Base-by-base conservation (phyloP, 495 filamentous ascomycete genomes). In the Hypoxylon lienhwacheense region DNA sequence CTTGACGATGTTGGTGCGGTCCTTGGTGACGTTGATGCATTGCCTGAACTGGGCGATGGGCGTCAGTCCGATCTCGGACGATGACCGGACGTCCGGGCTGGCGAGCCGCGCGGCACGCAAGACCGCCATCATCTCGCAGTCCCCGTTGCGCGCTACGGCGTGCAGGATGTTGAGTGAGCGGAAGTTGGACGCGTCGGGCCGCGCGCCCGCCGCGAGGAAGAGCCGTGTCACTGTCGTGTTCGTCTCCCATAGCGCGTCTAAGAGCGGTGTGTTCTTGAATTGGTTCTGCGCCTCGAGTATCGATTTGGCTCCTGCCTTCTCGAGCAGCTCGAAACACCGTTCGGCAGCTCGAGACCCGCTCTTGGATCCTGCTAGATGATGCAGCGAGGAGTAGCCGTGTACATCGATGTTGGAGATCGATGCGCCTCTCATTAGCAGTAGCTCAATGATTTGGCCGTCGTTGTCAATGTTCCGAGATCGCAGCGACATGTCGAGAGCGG, bases 241-340 rank as follows among this genome's bases (percentile, higher is more conserved):
- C 6, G 14, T 7, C 25, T 46, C 42, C 42, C 42, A 46, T 4
- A 46, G 7, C 26, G 42, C 42, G 5, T 46, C 14, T 5, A 46
- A 26, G 1, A 46, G 25, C 25, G 42, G 42, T 1, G 42, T 46
- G 25, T 46, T 46, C 8, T 14, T 26, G 26, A 46, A 46, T 1
- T 46, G 42, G 31, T 46, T 46, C 4, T 14, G 25, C 2, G 25
- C n/a, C 5, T 46, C 42, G 15, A 46, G 4, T 26, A 46, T 14
- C 5, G 42, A 15, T 26, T 14, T n/a, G 4, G 25, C 42, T 7
- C 42, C 42, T 4, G 14, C 7, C 20, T 24, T 11, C 42, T 32
- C 33, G 6, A 32, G 17, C 5, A 46, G 25, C 3, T 32, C 26
- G 20, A 32, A 19, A 14, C 25, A 20, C 19, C 15, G 6, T 11